Percentiles rank a stretch among this genome's conserved stretches.
Evolutionary conservation across 2,329 filamentous ascomycete genomes (phyloP).

Genomic region (Cytospora leucostoma): DNA sequence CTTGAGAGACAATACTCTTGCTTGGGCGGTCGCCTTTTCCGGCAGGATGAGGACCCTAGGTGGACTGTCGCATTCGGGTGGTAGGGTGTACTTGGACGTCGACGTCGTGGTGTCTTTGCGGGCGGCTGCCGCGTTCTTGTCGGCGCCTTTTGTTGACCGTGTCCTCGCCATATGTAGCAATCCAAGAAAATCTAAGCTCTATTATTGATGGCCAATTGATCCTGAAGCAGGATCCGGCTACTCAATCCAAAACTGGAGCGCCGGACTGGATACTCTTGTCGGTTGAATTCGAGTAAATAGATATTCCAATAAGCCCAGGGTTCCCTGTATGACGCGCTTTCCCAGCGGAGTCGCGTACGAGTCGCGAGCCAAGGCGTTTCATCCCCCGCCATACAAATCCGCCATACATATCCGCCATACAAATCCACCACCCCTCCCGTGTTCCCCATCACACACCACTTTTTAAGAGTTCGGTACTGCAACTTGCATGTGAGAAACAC

Average conservation of each 20-base stretch:
- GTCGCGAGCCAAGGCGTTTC: slow-evolving; percentile 8
- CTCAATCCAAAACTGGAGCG: no score
- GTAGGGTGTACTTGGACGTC: slow-evolving; percentile 45
- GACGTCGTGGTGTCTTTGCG: slow-evolving; percentile 33
- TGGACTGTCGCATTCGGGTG: slow-evolving; percentile 44
- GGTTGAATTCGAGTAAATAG: not conserved
- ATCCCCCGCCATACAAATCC: slow-evolving; percentile 5
- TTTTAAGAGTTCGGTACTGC: not conserved
- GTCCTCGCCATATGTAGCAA: slow-evolving; percentile 50
- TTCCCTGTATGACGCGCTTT: not conserved
- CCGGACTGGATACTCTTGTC: not conserved
- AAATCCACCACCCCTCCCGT: not conserved
- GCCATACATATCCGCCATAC: slow-evolving; percentile 2
- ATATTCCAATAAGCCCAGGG: not conserved
- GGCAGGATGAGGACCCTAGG: slow-evolving; percentile 64
- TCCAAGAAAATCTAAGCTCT: not conserved
- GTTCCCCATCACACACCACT: not conserved
- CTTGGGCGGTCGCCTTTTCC: slow-evolving; percentile 51
- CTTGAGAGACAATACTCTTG: slow-evolving; percentile 60
- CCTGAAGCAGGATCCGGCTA: no score
- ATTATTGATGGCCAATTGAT: not conserved
- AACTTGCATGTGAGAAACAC: slow-evolving; percentile 17
- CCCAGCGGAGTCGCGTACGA: slow-evolving; percentile 13
- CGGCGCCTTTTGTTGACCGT: slow-evolving; percentile 47
- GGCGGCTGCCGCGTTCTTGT: slow-evolving; percentile 33